Base-by-base conservation (phyloP, 2,329 filamentous ascomycete genomes). In the Balansia obtecta region DNA sequence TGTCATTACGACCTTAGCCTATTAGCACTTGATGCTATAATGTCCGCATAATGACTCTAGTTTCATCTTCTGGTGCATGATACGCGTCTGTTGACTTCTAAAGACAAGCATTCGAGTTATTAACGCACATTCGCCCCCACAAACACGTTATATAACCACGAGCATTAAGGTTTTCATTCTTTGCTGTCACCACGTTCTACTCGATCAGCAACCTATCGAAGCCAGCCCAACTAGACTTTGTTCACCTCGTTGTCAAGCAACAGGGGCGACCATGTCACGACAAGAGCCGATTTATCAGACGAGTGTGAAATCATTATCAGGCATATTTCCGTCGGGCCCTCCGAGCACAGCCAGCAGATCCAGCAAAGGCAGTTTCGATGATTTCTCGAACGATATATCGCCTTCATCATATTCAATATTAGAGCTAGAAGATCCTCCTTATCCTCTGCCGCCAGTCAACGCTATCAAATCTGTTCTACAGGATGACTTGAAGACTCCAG, bases 401-500 rank as follows among this genome's bases (percentile, higher is more conserved):
- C 27, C 37, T 33, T 22, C 18, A 6, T 41, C 43, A 22, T 34
- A 34, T 11, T 38, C 49, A 6, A 13, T 27, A 11, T 20, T 40
- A 41, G 44, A 44, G 16, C 15, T 27, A 20, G 33, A 41, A 9
- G 13, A 41, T 15, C 27, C 47, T 13, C 27, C 10, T 3, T 81
- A 88, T 52, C 77, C 86, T 20, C 71, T 94, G 4, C 87, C 88
- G 12, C 88, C 87, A 10, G 74, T 72, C 20, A 74, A 80, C 5
- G 74, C 65, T 45, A 72, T 79, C 4, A 81, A 76, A 45, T 68
- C 75, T 41, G 77, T 93, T 12, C 72, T 94, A 6, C 72, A 81
- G n/a, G 68, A 87, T 60, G 89, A 95, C 63, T 73, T 86, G 55
- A 84, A 85, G 54, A 96, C 89, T 0, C 90, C 90, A 9, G 90